Evolutionary conservation across 106 monocot species (phyloP), one percentile per base, ranked within the genome.

Genomic region (Posidonia australis): DNA sequence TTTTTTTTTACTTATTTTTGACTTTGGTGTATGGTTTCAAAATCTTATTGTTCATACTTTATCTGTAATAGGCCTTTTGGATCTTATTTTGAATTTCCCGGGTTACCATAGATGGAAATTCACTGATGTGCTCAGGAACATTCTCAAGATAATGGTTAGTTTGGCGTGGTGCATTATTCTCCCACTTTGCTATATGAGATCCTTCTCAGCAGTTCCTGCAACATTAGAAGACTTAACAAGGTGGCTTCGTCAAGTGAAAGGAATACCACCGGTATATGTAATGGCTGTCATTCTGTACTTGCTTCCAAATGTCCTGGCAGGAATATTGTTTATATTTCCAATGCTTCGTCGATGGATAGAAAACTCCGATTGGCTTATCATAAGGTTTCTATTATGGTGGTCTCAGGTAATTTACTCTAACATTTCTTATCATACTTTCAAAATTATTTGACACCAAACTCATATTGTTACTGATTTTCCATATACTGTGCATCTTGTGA

Each of bases 381-480:
- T 85, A 61, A 78, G 98, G 54, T 61, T 90, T 25, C 85, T 98
- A 54, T 64, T 98, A 49, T 98, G 98, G 98, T 98, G 98, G 98
- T 91, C 91, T 66, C 98, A 98, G 98, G 98, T 91, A 84, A 27
- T 6, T 49, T 45, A 21, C 44, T 69, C 57, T 17, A 17, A 29
- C 44, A 4, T 16, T 31, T 13, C 2, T 67, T 18, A 10, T 17
- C 25, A 22, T 20, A 5, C 27, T 65, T 17, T 26, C 10, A 49
- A 19, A 49, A 17, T 0, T 49, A 5, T 19, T 49, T 49, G n/a
- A 14, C 49, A 17, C 49, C 13, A 14, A 14, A 49, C 13, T 14
- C 16, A 17, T 49, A 49, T 10, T 14, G 3, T 19, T 49, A 14
- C 14, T 49, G 13, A 14, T 49, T 0, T n/a, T n/a, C n/a, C n/a